phyloP scores from a whole-genome alignment of 2,329 filamentous ascomycete species.

The Pyrenochaeta sp. region DNA sequence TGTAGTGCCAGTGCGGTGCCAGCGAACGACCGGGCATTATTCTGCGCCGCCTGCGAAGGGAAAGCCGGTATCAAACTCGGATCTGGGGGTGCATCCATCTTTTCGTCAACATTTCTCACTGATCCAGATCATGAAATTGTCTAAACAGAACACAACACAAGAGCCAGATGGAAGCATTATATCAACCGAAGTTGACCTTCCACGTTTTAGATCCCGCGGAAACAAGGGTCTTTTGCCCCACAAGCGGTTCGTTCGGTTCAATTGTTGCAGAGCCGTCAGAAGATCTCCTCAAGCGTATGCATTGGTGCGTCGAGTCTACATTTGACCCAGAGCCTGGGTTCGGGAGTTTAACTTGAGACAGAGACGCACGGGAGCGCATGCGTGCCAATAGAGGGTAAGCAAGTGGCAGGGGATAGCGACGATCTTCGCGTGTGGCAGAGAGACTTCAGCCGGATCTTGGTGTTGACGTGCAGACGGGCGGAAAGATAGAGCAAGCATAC shows the following conservation, averaged over 20 bases:
- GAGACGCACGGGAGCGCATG: not conserved
- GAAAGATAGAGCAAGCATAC: not conserved
- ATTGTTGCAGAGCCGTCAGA: not conserved
- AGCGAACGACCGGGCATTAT: constrained; percentile 11
- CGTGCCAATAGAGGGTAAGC: not conserved
- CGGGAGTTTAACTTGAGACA: constrained; percentile 5
- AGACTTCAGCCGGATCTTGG: not conserved
- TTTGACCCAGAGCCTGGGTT: not conserved
- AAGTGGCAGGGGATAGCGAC: not conserved
- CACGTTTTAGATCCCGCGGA: too few species aligned
- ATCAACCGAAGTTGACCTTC: too few species aligned
- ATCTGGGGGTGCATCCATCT: constrained; percentile 5
- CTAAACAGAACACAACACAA: not conserved
- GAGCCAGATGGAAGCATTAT: not conserved
- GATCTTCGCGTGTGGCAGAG: not conserved
- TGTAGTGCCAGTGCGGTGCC: constrained; percentile 16
- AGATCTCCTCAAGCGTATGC: too few species aligned
- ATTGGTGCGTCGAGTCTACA: not conserved
- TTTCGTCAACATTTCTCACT: not conserved
- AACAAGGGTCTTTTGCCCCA: too few species aligned
- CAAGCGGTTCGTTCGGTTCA: too few species aligned
- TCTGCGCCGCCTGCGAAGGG: constrained; percentile 8
- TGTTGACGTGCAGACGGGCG: not conserved
- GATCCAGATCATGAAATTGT: too few species aligned
- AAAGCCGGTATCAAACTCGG: constrained; percentile 11